These are phyloP conservation scores for Termitomyces sp. DNA, from an alignment of 768 basidiomycete species.

Conservation along the genomic window DNA sequence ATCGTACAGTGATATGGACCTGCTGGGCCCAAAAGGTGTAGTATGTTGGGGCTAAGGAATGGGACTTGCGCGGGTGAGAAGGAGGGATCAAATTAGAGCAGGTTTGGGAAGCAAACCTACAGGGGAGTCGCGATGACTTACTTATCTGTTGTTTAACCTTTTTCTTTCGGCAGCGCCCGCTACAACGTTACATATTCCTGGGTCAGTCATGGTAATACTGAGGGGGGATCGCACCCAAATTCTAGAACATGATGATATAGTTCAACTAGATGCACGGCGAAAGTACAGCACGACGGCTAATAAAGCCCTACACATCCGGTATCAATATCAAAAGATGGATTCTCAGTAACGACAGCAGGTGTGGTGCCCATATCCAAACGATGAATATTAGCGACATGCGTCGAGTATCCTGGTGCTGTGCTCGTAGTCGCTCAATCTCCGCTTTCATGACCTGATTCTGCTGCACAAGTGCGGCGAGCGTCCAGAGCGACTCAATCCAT, in stretches of 20 bases:
- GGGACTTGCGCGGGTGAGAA: no score
- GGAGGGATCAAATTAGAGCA: no score
- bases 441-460: conserved; percentile 8
- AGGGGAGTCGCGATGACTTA: no score
- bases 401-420: conserved; percentile 12
- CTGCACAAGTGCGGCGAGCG: background rate
- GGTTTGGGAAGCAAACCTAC: no score
- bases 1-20: no score
- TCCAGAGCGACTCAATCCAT: background rate
- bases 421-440: conserved; percentile 8
- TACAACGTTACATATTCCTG: no score
- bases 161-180: no score
- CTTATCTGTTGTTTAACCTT: no score
- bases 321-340: background rate
- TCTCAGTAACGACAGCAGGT: background rate
- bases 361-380: background rate
- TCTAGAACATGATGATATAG: background rate
- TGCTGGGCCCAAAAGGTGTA: no score
- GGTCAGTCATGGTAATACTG: no score
- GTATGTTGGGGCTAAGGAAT: no score
- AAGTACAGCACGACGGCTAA: background rate
- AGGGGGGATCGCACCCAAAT: background rate
- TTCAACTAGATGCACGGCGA: background rate
- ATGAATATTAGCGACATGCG: background rate
- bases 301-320: background rate